Conservation (phyloP, 345 rosid genomes). For the Dipteronia sinensis region DNA sequence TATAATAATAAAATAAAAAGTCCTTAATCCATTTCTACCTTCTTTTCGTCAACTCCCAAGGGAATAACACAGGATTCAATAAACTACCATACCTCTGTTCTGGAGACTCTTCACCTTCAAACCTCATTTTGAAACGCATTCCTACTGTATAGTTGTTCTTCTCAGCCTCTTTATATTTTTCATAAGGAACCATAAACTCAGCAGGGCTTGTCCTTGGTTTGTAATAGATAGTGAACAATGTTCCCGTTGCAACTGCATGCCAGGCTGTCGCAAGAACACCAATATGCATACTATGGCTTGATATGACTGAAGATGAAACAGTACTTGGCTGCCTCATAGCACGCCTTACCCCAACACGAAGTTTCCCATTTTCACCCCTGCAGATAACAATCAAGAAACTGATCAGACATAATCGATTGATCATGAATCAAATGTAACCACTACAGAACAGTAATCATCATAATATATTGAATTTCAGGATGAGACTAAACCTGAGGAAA, state of each 20-base stretch:
- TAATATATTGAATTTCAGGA: neutral
- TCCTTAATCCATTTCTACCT: neutral
- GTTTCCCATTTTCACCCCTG: slow-evolving; percentile 62
- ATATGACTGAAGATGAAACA: slow-evolving; percentile 62
- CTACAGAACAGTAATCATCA: neutral
- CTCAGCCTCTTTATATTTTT: slow-evolving; percentile 45
- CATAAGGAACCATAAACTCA: slow-evolving; percentile 51
- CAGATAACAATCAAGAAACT: slow-evolving; percentile 6
- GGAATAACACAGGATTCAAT: neutral
- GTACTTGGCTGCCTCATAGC: slow-evolving; percentile 52
- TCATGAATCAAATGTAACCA: neutral
- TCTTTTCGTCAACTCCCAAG: neutral
- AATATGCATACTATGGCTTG: slow-evolving; percentile 70
- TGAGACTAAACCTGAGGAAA: slow-evolving; percentile 48
- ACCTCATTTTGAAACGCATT: slow-evolving; percentile 64
- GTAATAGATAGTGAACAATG: slow-evolving; percentile 59
- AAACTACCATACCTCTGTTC: slow-evolving; percentile 48
- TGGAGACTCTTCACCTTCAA: slow-evolving; percentile 62
- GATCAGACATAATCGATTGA: neutral
- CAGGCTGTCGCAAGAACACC: slow-evolving; percentile 74
- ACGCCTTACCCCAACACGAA: slow-evolving; percentile 67
- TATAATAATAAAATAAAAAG: no score
- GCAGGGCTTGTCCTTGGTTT: slow-evolving; percentile 69
- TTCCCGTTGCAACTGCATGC: slow-evolving; percentile 55
- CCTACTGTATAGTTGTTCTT: slow-evolving; percentile 48